These are phyloP conservation scores for Pisolithus tinctorius DNA, from an alignment of 768 basidiomycete genomes.

Conservation along the genomic window DNA sequence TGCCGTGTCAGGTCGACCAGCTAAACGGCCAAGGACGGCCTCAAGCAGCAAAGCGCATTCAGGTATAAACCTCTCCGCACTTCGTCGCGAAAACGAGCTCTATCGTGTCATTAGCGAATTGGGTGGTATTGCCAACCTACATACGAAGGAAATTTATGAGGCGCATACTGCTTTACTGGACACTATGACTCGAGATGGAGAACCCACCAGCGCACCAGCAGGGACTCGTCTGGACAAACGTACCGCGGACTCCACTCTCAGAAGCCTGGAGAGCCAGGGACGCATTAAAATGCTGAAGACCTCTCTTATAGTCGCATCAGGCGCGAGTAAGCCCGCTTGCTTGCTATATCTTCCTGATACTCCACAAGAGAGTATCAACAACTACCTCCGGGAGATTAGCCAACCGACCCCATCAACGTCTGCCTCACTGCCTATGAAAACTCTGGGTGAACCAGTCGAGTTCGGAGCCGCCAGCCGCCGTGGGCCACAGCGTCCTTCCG, in stretches of 20 bases:
- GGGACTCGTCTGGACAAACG: slow-evolving; percentile 71
- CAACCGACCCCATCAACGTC: slow-evolving; percentile 28
- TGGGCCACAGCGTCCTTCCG: slow-evolving; percentile 23
- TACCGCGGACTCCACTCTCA: slow-evolving; percentile 55
- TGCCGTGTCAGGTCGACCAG: slow-evolving; percentile 8
- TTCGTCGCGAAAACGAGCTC: slow-evolving; percentile 78
- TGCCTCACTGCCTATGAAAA: slow-evolving; percentile 34
- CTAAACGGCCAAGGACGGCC: slow-evolving; percentile 13
- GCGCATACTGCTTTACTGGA: slow-evolving; percentile 60
- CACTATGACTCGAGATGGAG: slow-evolving; percentile 48
- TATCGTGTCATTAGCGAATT: slow-evolving; percentile 54
- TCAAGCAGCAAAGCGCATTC: slow-evolving; percentile 15
- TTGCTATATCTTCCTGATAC: slow-evolving; percentile 62
- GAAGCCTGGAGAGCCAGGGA: slow-evolving; percentile 55
- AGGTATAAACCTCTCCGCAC: slow-evolving; percentile 65
- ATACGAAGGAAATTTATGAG: slow-evolving; percentile 64
- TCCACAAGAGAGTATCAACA: slow-evolving; percentile 44
- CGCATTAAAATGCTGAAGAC: slow-evolving; percentile 69
- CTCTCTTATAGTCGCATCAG: slow-evolving; percentile 50
- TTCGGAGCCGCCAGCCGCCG: slow-evolving; percentile 40
- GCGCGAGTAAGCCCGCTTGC: slow-evolving; percentile 49
- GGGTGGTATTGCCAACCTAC: slow-evolving; percentile 62
- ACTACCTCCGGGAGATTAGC: slow-evolving; percentile 52
- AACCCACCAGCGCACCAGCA: slow-evolving; percentile 61
- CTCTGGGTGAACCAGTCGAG: slow-evolving; percentile 48